Evolutionary conservation across 2,329 filamentous ascomycete species (phyloP).

Genomic region (Cryphonectria parasitica): DNA sequence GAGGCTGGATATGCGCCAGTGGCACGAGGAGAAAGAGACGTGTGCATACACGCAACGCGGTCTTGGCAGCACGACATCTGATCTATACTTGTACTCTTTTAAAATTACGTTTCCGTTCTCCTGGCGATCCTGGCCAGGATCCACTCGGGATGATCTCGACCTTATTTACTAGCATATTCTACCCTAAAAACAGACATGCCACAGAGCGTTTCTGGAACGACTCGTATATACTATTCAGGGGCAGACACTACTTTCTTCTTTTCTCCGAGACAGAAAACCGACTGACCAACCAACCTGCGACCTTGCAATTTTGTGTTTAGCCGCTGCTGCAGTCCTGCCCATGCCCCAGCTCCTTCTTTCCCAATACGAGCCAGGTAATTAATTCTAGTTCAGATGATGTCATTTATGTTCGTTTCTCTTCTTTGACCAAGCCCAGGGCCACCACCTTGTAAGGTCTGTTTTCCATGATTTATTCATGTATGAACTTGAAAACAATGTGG

Average conservation of each 20-base stretch:
- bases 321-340: not conserved
- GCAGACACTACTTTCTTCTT: not conserved
- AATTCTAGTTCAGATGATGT: constrained; percentile 1
- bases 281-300: not conserved
- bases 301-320: not conserved
- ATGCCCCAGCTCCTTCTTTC: not conserved
- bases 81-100: not conserved
- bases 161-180: not conserved
- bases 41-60: not conserved
- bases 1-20: not conserved
- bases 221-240: not conserved
- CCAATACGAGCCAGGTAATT: not conserved
- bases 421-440: not conserved
- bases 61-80: not conserved
- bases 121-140: not conserved
- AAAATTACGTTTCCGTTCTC: not conserved
- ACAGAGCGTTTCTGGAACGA: not conserved
- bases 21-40: not conserved
- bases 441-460: not conserved
- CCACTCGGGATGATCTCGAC: not conserved
- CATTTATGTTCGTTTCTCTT: not conserved
- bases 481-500: not conserved
- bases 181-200: not conserved
- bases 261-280: not conserved
- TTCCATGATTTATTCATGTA: not conserved